Evolutionary conservation across 371 early-diverging fungal genomes (phyloP).

Genomic region (Rhizopus arrhizus): DNA sequence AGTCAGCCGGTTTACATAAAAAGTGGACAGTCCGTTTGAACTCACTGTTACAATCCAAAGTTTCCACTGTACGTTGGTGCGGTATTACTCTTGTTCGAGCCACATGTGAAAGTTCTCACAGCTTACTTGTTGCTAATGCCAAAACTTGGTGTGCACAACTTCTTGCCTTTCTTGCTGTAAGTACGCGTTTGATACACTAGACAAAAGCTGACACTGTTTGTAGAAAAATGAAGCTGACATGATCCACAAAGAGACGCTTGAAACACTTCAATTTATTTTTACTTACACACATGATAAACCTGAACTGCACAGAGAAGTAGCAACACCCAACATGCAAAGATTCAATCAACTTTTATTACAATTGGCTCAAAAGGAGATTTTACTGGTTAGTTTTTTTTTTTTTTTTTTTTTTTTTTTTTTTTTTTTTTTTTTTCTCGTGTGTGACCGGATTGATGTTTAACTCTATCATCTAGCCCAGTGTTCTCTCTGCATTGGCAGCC

Average conservation of each 20-base stretch:
- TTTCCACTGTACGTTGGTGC: constrained; percentile 56
- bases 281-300: constrained; percentile 53
- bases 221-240: constrained; percentile 53
- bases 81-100: constrained; percentile 53
- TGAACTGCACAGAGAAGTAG: constrained; percentile 63
- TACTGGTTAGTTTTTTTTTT: constrained; percentile 44
- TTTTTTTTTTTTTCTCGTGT: constrained; percentile 5
- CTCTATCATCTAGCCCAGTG: constrained; percentile 35
- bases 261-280: constrained; percentile 51
- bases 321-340: constrained; percentile 53
- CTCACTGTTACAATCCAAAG: constrained; percentile 60
- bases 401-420: constrained; percentile 7
- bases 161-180: constrained; percentile 43
- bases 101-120: constrained; percentile 56
- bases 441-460: neutral
- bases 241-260: constrained; percentile 47
- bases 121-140: constrained; percentile 44
- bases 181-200: neutral
- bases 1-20: constrained; percentile 34
- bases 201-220: neutral
- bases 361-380: constrained; percentile 47
- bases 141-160: constrained; percentile 47
- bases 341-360: constrained; percentile 53
- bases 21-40: constrained; percentile 64
- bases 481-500: constrained; percentile 48